phyloP scores from a whole-genome alignment of 2,329 filamentous ascomycete genomes.

The Ceratocystis variospora region DNA sequence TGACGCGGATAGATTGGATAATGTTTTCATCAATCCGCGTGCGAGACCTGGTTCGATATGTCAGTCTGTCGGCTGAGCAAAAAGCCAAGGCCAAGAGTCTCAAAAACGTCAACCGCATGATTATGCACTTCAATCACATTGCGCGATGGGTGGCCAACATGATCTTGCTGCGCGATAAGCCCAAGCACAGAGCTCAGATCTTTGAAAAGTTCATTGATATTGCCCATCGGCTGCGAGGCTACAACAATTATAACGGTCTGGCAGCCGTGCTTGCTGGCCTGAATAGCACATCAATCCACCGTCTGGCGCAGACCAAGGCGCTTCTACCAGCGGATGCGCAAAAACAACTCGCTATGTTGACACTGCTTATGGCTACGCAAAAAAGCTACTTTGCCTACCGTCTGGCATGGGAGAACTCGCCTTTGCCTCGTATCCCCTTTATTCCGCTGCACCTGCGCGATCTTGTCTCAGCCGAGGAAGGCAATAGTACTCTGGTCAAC shows the following conservation, averaged over 20 bases:
- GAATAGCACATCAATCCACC: slow-evolving; percentile 73
- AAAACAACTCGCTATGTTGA: slow-evolving; percentile 76
- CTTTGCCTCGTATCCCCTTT: slow-evolving; percentile 80
- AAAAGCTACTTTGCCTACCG: slow-evolving; percentile 91
- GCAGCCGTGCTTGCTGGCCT: slow-evolving; percentile 90
- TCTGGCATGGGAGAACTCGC: slow-evolving; percentile 94
- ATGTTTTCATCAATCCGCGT: slow-evolving; percentile 94
- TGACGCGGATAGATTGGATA: slow-evolving; percentile 94
- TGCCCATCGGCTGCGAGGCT: slow-evolving; percentile 67
- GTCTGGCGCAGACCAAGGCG: slow-evolving; percentile 64
- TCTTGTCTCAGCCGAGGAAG: slow-evolving; percentile 81
- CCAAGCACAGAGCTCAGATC: slow-evolving; percentile 82
- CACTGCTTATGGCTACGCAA: slow-evolving; percentile 83
- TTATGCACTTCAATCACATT: slow-evolving; percentile 78
- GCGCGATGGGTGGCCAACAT: slow-evolving; percentile 73
- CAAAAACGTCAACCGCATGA: slow-evolving; percentile 86
- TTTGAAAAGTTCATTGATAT: slow-evolving; percentile 93
- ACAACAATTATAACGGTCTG: slow-evolving; percentile 95
- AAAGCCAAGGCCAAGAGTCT: slow-evolving; percentile 65
- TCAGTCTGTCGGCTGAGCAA: slow-evolving; percentile 57
- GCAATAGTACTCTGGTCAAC: slow-evolving; percentile 78
- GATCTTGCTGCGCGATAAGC: slow-evolving; percentile 81
- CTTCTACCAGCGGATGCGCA: slow-evolving; percentile 57
- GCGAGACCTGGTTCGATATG: slow-evolving; percentile 82
- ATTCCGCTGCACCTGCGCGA: slow-evolving; percentile 81